Base-by-base conservation (phyloP, 225 moss, liverwort and hornwort species). In the Neckera pumila region DNA sequence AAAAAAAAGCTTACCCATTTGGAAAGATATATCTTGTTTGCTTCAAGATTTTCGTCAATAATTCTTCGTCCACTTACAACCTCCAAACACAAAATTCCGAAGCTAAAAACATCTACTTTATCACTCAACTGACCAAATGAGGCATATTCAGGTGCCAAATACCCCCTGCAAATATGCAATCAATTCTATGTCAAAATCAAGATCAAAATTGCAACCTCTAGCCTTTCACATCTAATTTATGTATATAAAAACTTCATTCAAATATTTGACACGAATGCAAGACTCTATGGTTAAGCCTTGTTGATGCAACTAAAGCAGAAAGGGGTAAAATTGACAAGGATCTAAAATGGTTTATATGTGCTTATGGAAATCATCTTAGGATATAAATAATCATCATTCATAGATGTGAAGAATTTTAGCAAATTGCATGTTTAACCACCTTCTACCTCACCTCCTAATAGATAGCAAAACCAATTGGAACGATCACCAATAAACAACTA, bases 91-190 rank as follows among this genome's bases (percentile, higher is more conserved):
- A 89, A 15, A 25, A 89, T 76, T 0, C 89, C 89, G 40, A 91
- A 91, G 82, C 91, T 91, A 26, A 67, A 91, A 63, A 91, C 76
- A 54, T 91, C 89, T 5, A 85, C 82, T 89, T 91, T 91, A 12
- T 89, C 89, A 85, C 89, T 89, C 36, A 91, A 27, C 10, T 87
- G 82, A 34, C 90, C 85, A 4, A 26, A 80, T 6, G 78, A 80
- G 3, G 85, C 82, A 92, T 92, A 88, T 62, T 91, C 87, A 2
- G 91, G 92, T 82, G 91, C 90, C 66, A 92, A 22, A 40, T 92
- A 89, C 0, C 89, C 89, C 19, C 87, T 91, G 4, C 80, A 27
- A 30, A 33, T 45, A 81, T 11, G 28, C 61, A 84, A 57, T 19
- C 17, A 38, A 61, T 11, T 67, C 7, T 6, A 23, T 31, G 1